A percentile compares a stretch with the other conserved stretches of the same genome.
Conservation (phyloP, 306 rosid genomes). For the Quercus mongolica region DNA sequence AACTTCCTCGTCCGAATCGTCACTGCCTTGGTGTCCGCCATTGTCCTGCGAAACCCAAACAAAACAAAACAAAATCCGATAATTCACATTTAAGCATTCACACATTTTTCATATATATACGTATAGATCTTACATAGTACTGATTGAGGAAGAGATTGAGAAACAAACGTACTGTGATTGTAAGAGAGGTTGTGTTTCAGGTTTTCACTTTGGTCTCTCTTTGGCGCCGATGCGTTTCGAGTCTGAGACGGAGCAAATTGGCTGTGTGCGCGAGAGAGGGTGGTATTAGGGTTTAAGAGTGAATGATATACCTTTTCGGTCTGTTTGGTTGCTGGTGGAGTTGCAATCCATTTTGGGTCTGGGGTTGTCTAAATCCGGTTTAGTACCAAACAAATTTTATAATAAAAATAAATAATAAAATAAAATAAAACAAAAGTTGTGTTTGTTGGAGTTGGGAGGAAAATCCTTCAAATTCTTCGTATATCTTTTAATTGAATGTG, state of each 20-base stretch:
- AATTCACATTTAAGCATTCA: too few relatives aligned
- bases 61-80: neutral
- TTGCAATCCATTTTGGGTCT: neutral
- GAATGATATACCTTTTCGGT: neutral
- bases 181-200: too few relatives aligned
- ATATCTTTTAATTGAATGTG: too few relatives aligned
- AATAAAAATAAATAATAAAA: too few relatives aligned
- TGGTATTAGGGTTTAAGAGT: neutral
- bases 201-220: neutral
- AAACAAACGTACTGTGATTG: neutral
- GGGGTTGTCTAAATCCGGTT: neutral
- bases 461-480: rapidly evolving
- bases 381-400: neutral
- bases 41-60: neutral
- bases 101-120: too few relatives aligned
- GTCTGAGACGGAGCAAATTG: neutral
- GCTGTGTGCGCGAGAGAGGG: neutral
- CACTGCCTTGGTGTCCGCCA: conserved; percentile 11
- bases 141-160: neutral
- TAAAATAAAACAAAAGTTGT: too few relatives aligned
- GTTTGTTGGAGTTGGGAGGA: too few relatives aligned
- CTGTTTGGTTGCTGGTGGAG: neutral
- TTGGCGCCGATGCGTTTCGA: neutral
- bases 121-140: neutral
- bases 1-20: conserved; percentile 14